These are phyloP conservation scores for Spathaspora boniae DNA, from an alignment of 805 yeast genomes.

Conservation along the genomic window DNA sequence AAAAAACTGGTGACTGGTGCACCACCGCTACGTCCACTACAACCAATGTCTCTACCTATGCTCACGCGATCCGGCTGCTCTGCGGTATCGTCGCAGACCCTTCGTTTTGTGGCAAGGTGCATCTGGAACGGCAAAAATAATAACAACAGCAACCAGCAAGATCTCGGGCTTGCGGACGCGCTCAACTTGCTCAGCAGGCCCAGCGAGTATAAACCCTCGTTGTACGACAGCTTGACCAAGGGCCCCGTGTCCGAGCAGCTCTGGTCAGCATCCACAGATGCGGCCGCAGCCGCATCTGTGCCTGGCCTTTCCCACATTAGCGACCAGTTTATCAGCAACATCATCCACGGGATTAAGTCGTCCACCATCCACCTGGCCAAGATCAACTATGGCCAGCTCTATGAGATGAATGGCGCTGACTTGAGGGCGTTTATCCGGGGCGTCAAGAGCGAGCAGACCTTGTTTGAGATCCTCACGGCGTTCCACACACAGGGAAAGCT, in stretches of 20 bases:
- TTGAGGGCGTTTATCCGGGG: slow-evolving; percentile 17
- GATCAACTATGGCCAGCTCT: slow-evolving; percentile 10
- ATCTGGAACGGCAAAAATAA: slow-evolving; percentile 3
- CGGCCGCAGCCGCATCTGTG: slow-evolving; percentile 3
- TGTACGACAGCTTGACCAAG: slow-evolving; percentile 27
- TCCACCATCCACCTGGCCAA: slow-evolving; percentile 3
- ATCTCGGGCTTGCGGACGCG: slow-evolving; percentile 31
- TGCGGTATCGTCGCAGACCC: neutral
- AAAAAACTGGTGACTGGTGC: too few species aligned
- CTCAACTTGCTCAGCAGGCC: slow-evolving; percentile 31
- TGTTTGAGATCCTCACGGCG: slow-evolving; percentile 19
- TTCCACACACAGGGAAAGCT: slow-evolving; percentile 25
- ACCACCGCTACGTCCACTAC: too few species aligned
- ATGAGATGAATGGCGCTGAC: slow-evolving; percentile 17
- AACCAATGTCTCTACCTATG: neutral
- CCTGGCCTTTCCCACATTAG: slow-evolving; percentile 3
- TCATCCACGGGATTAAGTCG: slow-evolving; percentile 25
- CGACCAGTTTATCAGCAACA: slow-evolving; percentile 14
- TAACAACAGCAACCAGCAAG: slow-evolving; percentile 11
- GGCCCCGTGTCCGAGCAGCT: slow-evolving; percentile 32
- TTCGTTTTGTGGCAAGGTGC: slow-evolving; percentile 1
- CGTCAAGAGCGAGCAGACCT: slow-evolving; percentile 15
- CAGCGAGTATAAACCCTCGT: slow-evolving; percentile 29
- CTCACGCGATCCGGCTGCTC: neutral
- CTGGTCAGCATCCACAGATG: slow-evolving; percentile 8